Base-by-base conservation (phyloP, 352 stramenopile genomes). In the Phytophthora europaea region DNA sequence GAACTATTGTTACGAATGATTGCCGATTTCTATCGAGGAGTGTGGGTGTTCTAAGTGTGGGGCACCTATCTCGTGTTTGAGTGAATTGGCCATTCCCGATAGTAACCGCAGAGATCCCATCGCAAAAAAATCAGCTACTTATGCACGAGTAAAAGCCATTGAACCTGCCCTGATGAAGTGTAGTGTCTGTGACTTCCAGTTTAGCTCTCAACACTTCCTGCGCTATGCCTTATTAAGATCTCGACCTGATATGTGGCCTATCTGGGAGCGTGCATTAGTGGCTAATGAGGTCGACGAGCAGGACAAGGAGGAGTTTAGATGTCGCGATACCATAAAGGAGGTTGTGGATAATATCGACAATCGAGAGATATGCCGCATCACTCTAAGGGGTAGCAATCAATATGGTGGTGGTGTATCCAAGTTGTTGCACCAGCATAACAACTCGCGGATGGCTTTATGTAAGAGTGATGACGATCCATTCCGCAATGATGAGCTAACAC, bases 381-480 rank as follows among this genome's bases (percentile, higher is more conserved):
- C 1, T 43, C 6, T 18, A 15, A 43, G 16, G 16, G 36, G 36
- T 43, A 15, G 15, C 7, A 18, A 43, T 43, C 10, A 43, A 43
- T 15, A 18, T 15, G 36, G 36, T 43, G 36, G 12, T 15, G 16
- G 15, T 43, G 6, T 26, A 58, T 26, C 23, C 4, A 16, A 8
- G 7, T 3, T 43, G 3, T 28, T 58, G 6, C 5, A 40, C 7
- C n/a, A 22, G 52, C 15, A n/a, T 22, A 58, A 58, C 8, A 23
- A 4, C 20, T 22, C 52, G 9, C 33, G 13, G 20, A 58, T 58
- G 52, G 6, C 6, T 43, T 40, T 15, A 7, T 58, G 18, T n/a
- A 51, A 33, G 34, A 48, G 59, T 45, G 61, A 61, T 12, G 36
- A 61, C 12, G 33, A 67, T 9, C 34, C 38, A 6, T 67, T 67